phyloP scores from a whole-genome alignment of 139 green algal species.

The Pleodorina starrii region DNA sequence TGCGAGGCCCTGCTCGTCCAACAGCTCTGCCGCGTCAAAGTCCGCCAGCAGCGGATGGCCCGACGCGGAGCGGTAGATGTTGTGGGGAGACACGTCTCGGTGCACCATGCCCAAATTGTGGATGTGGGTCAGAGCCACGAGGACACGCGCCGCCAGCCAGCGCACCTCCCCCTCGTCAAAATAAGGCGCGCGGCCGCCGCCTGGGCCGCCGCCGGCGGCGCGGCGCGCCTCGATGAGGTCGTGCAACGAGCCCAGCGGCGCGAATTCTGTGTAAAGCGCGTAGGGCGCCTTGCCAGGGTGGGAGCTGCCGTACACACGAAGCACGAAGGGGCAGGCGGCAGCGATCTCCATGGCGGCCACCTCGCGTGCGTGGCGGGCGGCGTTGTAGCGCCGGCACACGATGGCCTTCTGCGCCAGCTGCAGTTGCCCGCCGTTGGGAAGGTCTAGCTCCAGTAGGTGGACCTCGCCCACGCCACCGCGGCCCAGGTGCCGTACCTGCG shows the following conservation, averaged over 20 bases:
- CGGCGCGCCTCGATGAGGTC: slow-evolving; percentile 28
- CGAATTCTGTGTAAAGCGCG: slow-evolving; percentile 31
- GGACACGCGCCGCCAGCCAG: slow-evolving; percentile 40
- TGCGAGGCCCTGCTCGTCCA: slow-evolving; percentile 29
- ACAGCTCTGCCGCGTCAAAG: slow-evolving; percentile 20
- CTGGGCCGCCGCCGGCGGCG: neutral
- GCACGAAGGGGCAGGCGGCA: slow-evolving; percentile 39
- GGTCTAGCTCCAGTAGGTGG: slow-evolving; percentile 23
- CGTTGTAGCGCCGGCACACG: slow-evolving; percentile 25
- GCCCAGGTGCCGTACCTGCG: slow-evolving; percentile 23
- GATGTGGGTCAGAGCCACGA: slow-evolving; percentile 26
- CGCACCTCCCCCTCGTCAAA: slow-evolving; percentile 33
- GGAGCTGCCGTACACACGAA: slow-evolving; percentile 29
- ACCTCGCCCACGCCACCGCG: slow-evolving; percentile 40
- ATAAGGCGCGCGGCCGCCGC: neutral
- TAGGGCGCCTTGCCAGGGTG: slow-evolving; percentile 39
- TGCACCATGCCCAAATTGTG: slow-evolving; percentile 34
- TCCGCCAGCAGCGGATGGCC: slow-evolving; percentile 44
- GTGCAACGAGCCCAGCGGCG: slow-evolving; percentile 40
- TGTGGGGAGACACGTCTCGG: slow-evolving; percentile 40
- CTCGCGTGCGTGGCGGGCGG: slow-evolving; percentile 13
- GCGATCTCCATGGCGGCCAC: slow-evolving; percentile 40
- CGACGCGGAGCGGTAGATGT: slow-evolving; percentile 44
- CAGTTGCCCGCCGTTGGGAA: neutral
- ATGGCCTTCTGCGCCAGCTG: slow-evolving; percentile 34